These are phyloP conservation scores for Coemansia sp. DNA, from an alignment of 192 early-diverging fungal genomes.

Conservation along the genomic window DNA sequence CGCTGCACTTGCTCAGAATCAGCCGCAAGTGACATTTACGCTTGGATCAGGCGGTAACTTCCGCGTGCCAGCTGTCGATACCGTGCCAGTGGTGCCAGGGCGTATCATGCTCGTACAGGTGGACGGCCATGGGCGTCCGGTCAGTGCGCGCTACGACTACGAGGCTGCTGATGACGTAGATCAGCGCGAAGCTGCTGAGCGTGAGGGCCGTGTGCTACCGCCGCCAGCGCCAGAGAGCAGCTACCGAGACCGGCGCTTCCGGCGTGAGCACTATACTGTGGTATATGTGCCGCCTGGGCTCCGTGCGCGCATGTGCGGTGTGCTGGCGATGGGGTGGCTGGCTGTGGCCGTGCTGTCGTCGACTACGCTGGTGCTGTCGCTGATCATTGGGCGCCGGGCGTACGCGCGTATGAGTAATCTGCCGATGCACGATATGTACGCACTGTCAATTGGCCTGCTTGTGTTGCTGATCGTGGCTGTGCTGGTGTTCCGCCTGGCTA, in stretches of 20 bases:
- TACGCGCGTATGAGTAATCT: slow-evolving; percentile 17
- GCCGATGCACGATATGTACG: slow-evolving; percentile 76
- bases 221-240: slow-evolving; percentile 38
- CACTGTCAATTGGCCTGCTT: slow-evolving; percentile 70
- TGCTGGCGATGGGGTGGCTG: slow-evolving; percentile 34
- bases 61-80: slow-evolving; percentile 84
- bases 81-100: slow-evolving; percentile 75
- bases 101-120: slow-evolving; percentile 80
- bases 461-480: slow-evolving; percentile 41
- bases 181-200: slow-evolving; percentile 15
- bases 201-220: slow-evolving; percentile 29
- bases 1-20: slow-evolving; percentile 39
- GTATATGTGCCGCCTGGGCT: slow-evolving; percentile 76
- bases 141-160: slow-evolving; percentile 60
- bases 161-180: slow-evolving; percentile 60
- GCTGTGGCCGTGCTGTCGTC: slow-evolving; percentile 43
- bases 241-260: slow-evolving; percentile 57
- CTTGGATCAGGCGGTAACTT: slow-evolving; percentile 62
- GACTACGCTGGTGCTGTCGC: slow-evolving; percentile 51
- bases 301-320: slow-evolving; percentile 13
- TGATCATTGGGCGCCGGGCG: slow-evolving; percentile 53
- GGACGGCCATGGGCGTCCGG: slow-evolving; percentile 57
- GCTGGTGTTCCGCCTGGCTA: slow-evolving; percentile 9
- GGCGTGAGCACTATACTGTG: slow-evolving; percentile 62
- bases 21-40: slow-evolving; percentile 57